Conservation (phyloP, 305 asterid genomes). For the Ilex paraguariensis region DNA sequence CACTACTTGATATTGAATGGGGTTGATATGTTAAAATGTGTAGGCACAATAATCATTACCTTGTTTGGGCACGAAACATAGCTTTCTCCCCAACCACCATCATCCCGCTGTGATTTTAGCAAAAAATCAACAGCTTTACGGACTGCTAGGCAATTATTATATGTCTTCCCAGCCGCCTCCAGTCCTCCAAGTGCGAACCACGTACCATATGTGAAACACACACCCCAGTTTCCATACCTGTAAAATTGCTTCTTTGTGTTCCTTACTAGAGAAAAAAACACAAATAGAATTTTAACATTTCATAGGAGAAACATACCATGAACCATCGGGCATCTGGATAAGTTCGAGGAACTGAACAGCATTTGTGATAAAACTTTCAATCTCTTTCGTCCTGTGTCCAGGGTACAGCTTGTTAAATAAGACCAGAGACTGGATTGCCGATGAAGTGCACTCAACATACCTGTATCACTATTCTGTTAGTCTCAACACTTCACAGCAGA, state of each 20-base stretch:
- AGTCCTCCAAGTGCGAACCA: slow-evolving; percentile 96
- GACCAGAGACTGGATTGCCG: slow-evolving; percentile 70
- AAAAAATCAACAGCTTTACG: slow-evolving; percentile 69
- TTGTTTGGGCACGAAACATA: slow-evolving; percentile 79
- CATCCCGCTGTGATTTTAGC: slow-evolving; percentile 48
- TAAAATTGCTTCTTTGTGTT: not conserved
- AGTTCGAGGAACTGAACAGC: slow-evolving; percentile 58
- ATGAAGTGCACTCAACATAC: slow-evolving; percentile 81
- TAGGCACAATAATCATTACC: slow-evolving; percentile 27
- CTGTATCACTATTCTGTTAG: slow-evolving; percentile 21
- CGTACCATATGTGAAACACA: slow-evolving; percentile 82
- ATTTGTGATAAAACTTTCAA: slow-evolving; percentile 42
- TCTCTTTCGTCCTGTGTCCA: slow-evolving; percentile 60
- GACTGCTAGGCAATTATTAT: slow-evolving; percentile 49
- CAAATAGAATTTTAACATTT: not conserved
- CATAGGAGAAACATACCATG: slow-evolving; percentile 47
- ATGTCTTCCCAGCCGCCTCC: slow-evolving; percentile 58
- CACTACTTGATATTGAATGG: not conserved
- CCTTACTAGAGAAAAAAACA: not conserved
- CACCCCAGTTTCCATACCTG: slow-evolving; percentile 95
- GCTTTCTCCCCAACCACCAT: slow-evolving; percentile 99
- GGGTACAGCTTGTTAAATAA: slow-evolving; percentile 66
- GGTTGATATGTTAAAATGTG: too few species aligned
- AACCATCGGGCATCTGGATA: slow-evolving; percentile 77
- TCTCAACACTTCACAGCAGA: not conserved